Conservation (phyloP, 441 rosid species). For the Erysimum pusillum region DNA sequence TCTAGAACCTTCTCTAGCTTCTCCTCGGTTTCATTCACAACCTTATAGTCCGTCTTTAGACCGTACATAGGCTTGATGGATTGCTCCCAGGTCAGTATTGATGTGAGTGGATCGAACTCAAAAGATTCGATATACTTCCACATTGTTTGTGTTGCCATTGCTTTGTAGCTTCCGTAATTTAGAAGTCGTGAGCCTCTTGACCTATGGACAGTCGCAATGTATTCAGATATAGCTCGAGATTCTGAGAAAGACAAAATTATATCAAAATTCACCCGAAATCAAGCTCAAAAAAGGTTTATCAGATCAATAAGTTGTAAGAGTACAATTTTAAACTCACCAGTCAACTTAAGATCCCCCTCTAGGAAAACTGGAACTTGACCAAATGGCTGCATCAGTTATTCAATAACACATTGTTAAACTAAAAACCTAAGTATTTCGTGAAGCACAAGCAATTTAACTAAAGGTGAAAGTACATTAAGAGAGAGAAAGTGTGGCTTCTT, state of each 20-base stretch:
- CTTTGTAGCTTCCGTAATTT: constrained; percentile 36
- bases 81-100: constrained; percentile 56
- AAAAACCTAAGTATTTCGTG: not conserved
- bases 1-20: constrained; percentile 65
- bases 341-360: constrained; percentile 43
- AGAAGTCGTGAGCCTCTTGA: constrained; percentile 56
- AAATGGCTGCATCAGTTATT: constrained; percentile 47
- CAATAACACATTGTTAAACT: not conserved
- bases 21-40: constrained; percentile 54
- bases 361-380: constrained; percentile 49
- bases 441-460: not conserved
- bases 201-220: constrained; percentile 51
- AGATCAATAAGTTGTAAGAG: not conserved
- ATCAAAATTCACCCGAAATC: not conserved
- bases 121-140: constrained; percentile 74
- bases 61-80: constrained; percentile 55
- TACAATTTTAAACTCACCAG: constrained; percentile 41
- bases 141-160: constrained; percentile 42
- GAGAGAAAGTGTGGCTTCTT: constrained; percentile 58
- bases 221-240: constrained; percentile 46
- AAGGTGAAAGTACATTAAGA: constrained; percentile 54
- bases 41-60: constrained; percentile 51
- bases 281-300: not conserved
- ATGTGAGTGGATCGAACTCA: constrained; percentile 57
- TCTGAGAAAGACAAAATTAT: constrained; percentile 26